Evolutionary conservation across 2,329 filamentous ascomycete species (phyloP), one percentile per base, ranked within the genome.

Genomic region (Cercospora brassicicola): DNA sequence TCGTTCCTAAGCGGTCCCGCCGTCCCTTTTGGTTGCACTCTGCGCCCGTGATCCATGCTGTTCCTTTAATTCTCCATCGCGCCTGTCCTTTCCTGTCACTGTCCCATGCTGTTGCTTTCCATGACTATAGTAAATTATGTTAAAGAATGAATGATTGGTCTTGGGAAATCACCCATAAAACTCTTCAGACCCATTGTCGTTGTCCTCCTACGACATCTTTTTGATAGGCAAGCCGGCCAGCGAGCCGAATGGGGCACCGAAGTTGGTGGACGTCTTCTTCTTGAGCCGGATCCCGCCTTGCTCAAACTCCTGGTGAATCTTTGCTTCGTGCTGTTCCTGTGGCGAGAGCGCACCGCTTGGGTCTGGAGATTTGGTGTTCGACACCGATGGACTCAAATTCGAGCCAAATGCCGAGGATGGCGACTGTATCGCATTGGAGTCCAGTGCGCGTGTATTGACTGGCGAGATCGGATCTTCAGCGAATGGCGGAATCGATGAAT

Each of bases 231-330:
- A 76, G 5, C 74, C 74, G n/a, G 76, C 74, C 28, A 79, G 69
- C 51, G 73, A 71, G 5, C 78, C 78, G 65, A 79, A 76, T 0
- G 78, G 78, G 8, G 77, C 75, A 26, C 78, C 78, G 59, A 79
- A 79, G 59, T 79, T 79, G 36, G 67, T 73, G 60, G 77, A 79
- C 1, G 74, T 67, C 62, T 78, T 79, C 66, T 78, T 79, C 69
- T 78, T 78, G 53, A 79, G 70, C 63, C 73, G 76, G 69, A 79
- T 78, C 10, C 78, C 78, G 51, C 74, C 76, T 59, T 75, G 65
- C 30, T 77, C 75, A 48, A 78, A 76, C 9, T 75, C 64, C 15
- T 64, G 62, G 11, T 76, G 74, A 4, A 75, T 69, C 57, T 73
- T 66, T 4, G 70, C 72, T 48, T 76, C 74, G 63, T 72, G 71